Conservation (phyloP, 1,139 yeast genomes). For the Suhomyces coccinellae region DNA sequence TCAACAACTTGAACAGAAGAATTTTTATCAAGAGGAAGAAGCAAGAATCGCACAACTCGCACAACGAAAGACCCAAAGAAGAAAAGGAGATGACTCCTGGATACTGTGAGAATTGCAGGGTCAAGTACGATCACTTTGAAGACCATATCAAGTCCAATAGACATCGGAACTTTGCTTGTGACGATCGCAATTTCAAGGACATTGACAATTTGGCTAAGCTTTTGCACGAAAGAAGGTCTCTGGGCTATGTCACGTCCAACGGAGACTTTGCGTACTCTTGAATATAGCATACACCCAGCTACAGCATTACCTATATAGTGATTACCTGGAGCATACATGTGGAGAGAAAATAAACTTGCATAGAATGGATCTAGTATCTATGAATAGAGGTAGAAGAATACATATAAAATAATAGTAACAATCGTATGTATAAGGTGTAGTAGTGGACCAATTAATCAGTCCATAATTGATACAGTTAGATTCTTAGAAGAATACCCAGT, state of each 20-base stretch:
- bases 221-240: constrained; percentile 44
- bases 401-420: too few species aligned
- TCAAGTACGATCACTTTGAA: constrained; percentile 76
- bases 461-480: too few species aligned
- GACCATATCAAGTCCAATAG: constrained; percentile 71
- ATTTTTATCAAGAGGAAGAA: constrained; percentile 46
- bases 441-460: too few species aligned
- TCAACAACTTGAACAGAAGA: constrained; percentile 58
- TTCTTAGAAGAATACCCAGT: too few species aligned
- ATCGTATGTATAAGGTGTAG: too few species aligned
- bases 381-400: background rate
- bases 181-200: constrained; percentile 68
- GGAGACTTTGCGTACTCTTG: constrained; percentile 39
- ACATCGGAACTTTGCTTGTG: constrained; percentile 80
- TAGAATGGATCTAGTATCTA: background rate
- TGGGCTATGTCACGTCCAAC: constrained; percentile 46
- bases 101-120: constrained; percentile 93
- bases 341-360: background rate
- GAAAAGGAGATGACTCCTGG: constrained; percentile 53
- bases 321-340: background rate
- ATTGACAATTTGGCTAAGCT: constrained; percentile 68
- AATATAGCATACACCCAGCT: background rate
- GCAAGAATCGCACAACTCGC: constrained; percentile 14
- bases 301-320: background rate
- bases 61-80: constrained; percentile 13